phyloP scores from a whole-genome alignment of 371 early-diverging fungal species.

The Batkoa obscura region DNA sequence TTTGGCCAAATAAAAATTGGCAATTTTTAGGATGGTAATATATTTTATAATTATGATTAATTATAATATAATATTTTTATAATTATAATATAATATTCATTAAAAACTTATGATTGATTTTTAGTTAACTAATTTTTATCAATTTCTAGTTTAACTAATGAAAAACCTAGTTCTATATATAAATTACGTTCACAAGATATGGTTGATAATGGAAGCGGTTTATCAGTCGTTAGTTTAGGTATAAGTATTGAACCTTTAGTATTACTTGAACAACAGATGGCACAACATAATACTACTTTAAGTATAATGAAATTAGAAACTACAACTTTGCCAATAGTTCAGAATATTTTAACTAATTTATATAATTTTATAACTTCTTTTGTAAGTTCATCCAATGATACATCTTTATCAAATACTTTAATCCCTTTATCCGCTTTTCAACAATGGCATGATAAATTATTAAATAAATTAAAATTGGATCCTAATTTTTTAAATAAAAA shows the following conservation, averaged over 20 bases:
- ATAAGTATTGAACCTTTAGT: conserved; percentile 75
- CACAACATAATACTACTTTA: conserved; percentile 9
- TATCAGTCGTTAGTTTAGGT: conserved; percentile 61
- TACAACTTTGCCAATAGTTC: conserved; percentile 9
- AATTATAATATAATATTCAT: no score
- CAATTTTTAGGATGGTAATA: conserved; percentile 57
- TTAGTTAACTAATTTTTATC: no score
- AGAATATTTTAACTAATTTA: conserved; percentile 40
- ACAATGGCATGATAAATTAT: conserved; percentile 61
- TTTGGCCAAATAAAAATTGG: conserved; percentile 75
- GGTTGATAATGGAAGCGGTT: no score
- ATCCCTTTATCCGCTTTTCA: conserved; percentile 57
- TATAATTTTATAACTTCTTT: conserved; percentile 67
- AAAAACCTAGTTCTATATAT: conserved; percentile 77
- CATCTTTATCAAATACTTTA: conserved; percentile 21
- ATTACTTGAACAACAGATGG: conserved; percentile 33
- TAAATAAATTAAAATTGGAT: conserved; percentile 33
- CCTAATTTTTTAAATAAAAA: conserved; percentile 17
- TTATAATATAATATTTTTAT: no score
- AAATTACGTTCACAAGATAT: conserved; percentile 19
- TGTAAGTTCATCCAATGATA: conserved; percentile 26
- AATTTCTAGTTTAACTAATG: conserved; percentile 43
- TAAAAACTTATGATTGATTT: no score
- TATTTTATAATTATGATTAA: not conserved
- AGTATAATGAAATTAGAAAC: conserved; percentile 3